A percentile compares a stretch with the other conserved stretches of the same genome.
phyloP scores from a whole-genome alignment of 2,329 filamentous ascomycete species.

The Rasamsonia emersonii region DNA sequence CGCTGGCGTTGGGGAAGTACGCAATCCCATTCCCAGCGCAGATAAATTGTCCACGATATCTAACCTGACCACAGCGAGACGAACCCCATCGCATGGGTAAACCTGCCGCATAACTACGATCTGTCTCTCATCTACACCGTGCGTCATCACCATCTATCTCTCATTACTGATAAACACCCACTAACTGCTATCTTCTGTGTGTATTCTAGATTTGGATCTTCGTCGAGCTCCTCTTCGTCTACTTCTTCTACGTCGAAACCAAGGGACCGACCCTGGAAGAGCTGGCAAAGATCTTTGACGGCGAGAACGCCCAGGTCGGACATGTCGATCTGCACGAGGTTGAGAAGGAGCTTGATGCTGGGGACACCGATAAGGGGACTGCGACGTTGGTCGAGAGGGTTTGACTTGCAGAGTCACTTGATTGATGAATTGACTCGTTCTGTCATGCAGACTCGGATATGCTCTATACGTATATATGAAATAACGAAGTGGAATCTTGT shows the following conservation, averaged over 20 bases:
- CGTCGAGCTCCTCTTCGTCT: slow-evolving; percentile 24
- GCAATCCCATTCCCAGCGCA: slow-evolving; percentile 12
- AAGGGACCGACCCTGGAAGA: slow-evolving; percentile 63
- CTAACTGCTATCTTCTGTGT: slow-evolving; percentile 2
- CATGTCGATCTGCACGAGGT: too few relatives aligned
- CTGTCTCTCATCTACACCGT: slow-evolving; percentile 18
- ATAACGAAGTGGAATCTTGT: too few relatives aligned
- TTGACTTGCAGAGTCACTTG: too few relatives aligned
- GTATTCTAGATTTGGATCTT: slow-evolving; percentile 21
- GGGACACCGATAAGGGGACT: too few relatives aligned
- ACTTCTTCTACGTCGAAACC: slow-evolving; percentile 49
- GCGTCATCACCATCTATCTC: slow-evolving; percentile 48
- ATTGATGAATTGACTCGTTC: too few relatives aligned
- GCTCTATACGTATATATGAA: too few relatives aligned
- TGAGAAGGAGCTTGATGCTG: too few relatives aligned
- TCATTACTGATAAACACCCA: slow-evolving; percentile 38
- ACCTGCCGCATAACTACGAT: slow-evolving; percentile 16
- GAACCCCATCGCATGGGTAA: slow-evolving; percentile 18
- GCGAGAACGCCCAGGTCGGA: slow-evolving; percentile 43
- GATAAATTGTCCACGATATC: neutral
- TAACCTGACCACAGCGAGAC: slow-evolving; percentile 11
- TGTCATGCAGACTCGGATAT: too few relatives aligned
- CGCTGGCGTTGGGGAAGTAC: slow-evolving; percentile 53
- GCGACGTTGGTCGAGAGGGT: too few relatives aligned
- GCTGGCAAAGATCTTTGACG: slow-evolving; percentile 63